These are phyloP conservation scores for Rheum nobile DNA, from an alignment of 148 eudicot species.

Conservation along the genomic window DNA sequence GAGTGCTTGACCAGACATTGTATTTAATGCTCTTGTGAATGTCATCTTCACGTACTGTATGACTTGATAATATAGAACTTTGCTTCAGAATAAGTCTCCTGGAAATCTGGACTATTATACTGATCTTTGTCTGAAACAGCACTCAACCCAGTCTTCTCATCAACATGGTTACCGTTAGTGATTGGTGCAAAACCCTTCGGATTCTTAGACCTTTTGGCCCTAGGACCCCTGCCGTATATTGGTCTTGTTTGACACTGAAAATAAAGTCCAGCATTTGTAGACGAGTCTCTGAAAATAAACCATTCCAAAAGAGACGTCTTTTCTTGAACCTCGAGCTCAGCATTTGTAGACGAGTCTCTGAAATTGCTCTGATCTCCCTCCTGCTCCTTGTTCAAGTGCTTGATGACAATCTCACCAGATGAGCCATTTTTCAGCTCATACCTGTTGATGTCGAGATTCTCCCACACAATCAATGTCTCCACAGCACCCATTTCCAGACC, in stretches of 20 bases:
- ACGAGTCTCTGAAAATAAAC: too few relatives aligned
- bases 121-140: slow-evolving; percentile 30
- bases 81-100: slow-evolving; percentile 43
- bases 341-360: not conserved
- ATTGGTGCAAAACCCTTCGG: slow-evolving; percentile 26
- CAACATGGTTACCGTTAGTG: slow-evolving; percentile 19
- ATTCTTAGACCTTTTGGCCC: slow-evolving; percentile 36
- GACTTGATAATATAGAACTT: slow-evolving; percentile 70
- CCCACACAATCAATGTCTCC: too few relatives aligned
- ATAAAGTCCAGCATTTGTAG: not conserved
- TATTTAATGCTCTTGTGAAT: slow-evolving; percentile 76
- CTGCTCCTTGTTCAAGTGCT: slow-evolving; percentile 10
- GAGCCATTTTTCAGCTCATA: too few relatives aligned
- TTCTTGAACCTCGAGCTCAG: slow-evolving; percentile 9
- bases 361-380: slow-evolving; percentile 10
- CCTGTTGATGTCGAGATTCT: too few relatives aligned
- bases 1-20: slow-evolving; percentile 75
- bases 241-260: slow-evolving; percentile 48
- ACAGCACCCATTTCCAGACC: too few relatives aligned
- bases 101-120: slow-evolving; percentile 47
- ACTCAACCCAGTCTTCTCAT: slow-evolving; percentile 19
- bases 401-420: too few relatives aligned
- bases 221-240: slow-evolving; percentile 47
- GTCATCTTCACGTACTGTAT: slow-evolving; percentile 81
- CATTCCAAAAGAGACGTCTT: slow-evolving; percentile 5